Evolutionary conservation across 176 grass and related monocot genomes (phyloP).

Genomic region (Lolium perenne): DNA sequence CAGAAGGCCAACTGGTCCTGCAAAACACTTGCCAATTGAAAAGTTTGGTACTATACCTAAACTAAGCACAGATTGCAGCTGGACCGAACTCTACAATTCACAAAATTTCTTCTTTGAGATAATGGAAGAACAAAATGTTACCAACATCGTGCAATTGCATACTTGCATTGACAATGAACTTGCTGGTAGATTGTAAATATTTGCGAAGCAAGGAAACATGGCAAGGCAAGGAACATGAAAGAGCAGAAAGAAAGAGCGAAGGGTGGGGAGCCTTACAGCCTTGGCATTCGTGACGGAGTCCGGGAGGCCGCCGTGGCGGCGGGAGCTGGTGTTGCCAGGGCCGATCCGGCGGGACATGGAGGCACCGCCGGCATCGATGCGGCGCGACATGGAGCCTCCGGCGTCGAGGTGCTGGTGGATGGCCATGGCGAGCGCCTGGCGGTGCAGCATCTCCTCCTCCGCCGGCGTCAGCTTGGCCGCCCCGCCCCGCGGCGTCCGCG

Average conservation of each 20-base stretch:
- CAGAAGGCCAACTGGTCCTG: slow-evolving; percentile 21
- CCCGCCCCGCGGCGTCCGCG: slow-evolving; percentile 57
- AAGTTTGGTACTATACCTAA: neutral
- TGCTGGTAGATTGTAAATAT: no score
- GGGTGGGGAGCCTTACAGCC: slow-evolving; percentile 40
- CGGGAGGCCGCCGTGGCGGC: slow-evolving; percentile 74
- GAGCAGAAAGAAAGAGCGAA: neutral
- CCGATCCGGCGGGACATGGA: slow-evolving; percentile 63
- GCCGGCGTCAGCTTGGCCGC: slow-evolving; percentile 67
- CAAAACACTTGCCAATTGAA: neutral
- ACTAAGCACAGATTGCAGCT: slow-evolving; percentile 13
- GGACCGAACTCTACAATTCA: no score
- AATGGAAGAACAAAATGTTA: neutral
- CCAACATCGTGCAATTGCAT: neutral
- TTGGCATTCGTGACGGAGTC: slow-evolving; percentile 76
- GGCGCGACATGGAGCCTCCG: slow-evolving; percentile 83
- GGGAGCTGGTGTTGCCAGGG: slow-evolving; percentile 73
- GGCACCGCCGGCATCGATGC: slow-evolving; percentile 58
- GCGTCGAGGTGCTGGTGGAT: slow-evolving; percentile 95
- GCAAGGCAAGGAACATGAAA: slow-evolving; percentile 4
- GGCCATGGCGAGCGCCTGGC: slow-evolving; percentile 91
- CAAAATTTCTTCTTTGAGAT: neutral
- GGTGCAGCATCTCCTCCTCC: slow-evolving; percentile 93
- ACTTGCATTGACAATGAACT: neutral
- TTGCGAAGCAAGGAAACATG: no score